Base-by-base conservation (phyloP, 768 basidiomycete species). In the Neoboletus magnificus region DNA sequence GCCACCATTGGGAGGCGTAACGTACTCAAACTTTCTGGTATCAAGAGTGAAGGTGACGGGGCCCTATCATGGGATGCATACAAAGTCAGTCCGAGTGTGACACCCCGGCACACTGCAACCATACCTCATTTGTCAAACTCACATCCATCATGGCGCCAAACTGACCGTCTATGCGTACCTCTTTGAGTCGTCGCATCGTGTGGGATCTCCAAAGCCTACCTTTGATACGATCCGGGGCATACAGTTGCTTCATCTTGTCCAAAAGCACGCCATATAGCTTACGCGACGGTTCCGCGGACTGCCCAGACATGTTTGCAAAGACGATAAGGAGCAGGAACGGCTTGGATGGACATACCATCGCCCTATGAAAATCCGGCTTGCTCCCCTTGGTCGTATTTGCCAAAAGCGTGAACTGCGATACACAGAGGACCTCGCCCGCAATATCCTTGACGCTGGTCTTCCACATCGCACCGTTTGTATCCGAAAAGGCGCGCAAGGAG, bases 91-190 rank as follows among this genome's bases (percentile, higher is more conserved):
- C 22, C 39, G 30, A 48, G 43, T 27, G 51, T 35, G 33, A 51
- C 18, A 15, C 10, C 20, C 35, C n/a, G 30, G 23, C 18, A 32
- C 8, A 5, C 29, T 6, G 40, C 30, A 47, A 54, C 63, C 77
- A 39, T 70, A 91, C 93, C 76, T 98, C 94, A 68, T 98, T 98
- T 22, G 81, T 87, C 53, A 96, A 72, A 58, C 77, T 82, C 50
- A 98, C 91, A 54, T 85, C 82, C 94, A 98, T 98, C 94, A 96
- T 96, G 5, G 93, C 94, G 32, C 93, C 93, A 67, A 98, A 97
- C 61, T 77, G 79, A n/a, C 94, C 94, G 70, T 98, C 94, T 95
- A 57, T 36, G 12, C 25, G 13, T 11, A 7, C 43, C 15, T 3
- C 0, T 22, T 23, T 29, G 50, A 54, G 54, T 57, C 32, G 9